Conservation (phyloP, 257 asterid species). For the Fraxinus quadrangulata region DNA sequence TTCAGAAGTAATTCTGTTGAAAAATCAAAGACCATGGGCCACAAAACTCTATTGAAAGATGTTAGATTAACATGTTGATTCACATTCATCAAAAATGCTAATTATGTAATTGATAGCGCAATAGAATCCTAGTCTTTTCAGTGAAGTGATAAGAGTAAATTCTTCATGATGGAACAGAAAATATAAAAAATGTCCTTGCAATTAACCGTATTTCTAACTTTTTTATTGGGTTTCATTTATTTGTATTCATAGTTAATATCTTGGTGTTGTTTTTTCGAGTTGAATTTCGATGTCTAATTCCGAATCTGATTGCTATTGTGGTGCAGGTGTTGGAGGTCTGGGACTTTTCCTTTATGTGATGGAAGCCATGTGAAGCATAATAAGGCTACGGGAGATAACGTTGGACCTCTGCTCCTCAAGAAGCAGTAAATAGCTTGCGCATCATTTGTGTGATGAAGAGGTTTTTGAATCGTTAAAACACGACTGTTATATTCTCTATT, state of each 20-base stretch:
- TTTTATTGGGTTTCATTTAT: neutral
- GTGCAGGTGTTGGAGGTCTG: conserved; percentile 94
- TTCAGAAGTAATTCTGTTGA: neutral
- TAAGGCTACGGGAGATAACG: conserved; percentile 88
- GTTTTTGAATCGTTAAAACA: neutral
- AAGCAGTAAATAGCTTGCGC: conserved; percentile 39
- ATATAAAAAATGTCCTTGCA: neutral
- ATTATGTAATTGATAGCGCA: neutral
- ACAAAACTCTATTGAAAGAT: neutral
- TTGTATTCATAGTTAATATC: neutral
- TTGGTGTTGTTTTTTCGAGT: neutral
- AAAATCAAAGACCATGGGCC: neutral
- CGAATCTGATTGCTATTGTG: too few species aligned
- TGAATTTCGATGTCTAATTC: neutral
- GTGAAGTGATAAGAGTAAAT: neutral
- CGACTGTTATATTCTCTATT: neutral
- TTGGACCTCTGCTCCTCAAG: conserved; percentile 92
- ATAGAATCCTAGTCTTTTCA: neutral
- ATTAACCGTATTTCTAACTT: neutral
- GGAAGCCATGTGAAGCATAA: conserved; percentile 91
- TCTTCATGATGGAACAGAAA: neutral
- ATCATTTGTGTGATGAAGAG: neutral
- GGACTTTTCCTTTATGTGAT: conserved; percentile 88
- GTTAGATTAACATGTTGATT: neutral
- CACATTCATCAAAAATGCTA: neutral